A percentile compares a stretch with the other conserved stretches of the same genome.
phyloP scores from a whole-genome alignment of 176 grass and related monocot species.

The Aegilops speltoides region DNA sequence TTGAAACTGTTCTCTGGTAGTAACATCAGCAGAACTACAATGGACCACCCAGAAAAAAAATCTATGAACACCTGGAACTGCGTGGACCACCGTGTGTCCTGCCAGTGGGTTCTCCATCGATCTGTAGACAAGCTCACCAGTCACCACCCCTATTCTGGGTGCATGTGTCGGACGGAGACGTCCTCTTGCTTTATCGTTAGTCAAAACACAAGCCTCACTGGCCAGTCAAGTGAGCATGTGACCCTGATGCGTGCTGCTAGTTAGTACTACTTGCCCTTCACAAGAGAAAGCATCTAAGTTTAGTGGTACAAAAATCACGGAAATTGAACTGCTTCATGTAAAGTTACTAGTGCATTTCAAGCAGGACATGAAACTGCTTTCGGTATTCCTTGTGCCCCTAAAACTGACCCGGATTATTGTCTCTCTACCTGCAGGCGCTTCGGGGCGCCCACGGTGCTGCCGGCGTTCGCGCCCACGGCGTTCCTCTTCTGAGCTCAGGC shows the following conservation, averaged over 20 bases:
- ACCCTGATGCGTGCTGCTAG: not conserved
- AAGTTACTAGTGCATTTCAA: not conserved
- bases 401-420: conserved; percentile 17
- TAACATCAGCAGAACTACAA: not conserved
- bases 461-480: conserved; percentile 61
- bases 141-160: conserved; percentile 1
- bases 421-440: conserved; percentile 48
- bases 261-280: not conserved
- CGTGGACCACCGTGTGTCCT: not conserved
- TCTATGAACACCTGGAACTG: not conserved
- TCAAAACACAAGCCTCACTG: conserved; percentile 15
- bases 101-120: not conserved
- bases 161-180: conserved; percentile 22
- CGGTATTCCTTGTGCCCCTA: not conserved
- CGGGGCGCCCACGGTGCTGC: conserved; percentile 45
- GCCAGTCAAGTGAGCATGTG: not conserved
- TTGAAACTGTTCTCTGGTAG: not conserved
- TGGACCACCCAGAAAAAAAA: not conserved
- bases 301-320: not conserved
- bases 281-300: not conserved
- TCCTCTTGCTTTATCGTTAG: not conserved
- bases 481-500: conserved; percentile 58
- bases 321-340: not conserved
- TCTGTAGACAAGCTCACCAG: not conserved
- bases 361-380: not conserved